Percentiles rank a stretch among this genome's conserved stretches.
These are phyloP conservation scores for Rhodotorula toruloides DNA, from an alignment of 768 basidiomycete genomes.

Conservation along the genomic window DNA sequence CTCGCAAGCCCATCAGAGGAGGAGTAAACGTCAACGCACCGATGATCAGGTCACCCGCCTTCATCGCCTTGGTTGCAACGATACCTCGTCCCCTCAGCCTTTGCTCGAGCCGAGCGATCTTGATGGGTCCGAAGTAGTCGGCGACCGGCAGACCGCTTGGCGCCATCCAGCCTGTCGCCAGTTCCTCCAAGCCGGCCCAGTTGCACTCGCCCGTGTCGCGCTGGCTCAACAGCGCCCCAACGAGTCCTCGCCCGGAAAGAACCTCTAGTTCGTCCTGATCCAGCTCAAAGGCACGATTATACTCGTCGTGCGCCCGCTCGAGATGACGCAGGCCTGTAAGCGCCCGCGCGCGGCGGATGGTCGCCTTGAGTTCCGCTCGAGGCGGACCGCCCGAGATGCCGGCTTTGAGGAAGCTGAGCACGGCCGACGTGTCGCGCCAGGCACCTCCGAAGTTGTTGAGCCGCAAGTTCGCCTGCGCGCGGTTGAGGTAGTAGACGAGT, in stretches of 20 bases:
- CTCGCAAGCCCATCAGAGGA: rapidly evolving
- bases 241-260: no score
- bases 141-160: conserved; percentile 27
- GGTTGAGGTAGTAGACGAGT: conserved; percentile 15
- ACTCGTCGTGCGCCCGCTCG: neutral
- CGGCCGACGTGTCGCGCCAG: neutral
- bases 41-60: conserved; percentile 16
- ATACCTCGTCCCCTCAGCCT: conserved; percentile 15
- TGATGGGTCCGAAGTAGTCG: conserved; percentile 15
- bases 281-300: neutral
- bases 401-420: neutral
- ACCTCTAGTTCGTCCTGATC: no score
- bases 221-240: no score
- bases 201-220: neutral
- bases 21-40: conserved; percentile 36
- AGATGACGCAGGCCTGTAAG: neutral
- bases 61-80: conserved; percentile 21
- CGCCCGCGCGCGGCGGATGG: conserved; percentile 41
- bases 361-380: conserved; percentile 63
- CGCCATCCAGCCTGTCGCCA: neutral
- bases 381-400: neutral
- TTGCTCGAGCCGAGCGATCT: neutral
- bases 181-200: neutral
- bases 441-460: conserved; percentile 4
- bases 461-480: conserved; percentile 1